Conservation (phyloP, 768 basidiomycete species). For the Pulveroboletus sp. region DNA sequence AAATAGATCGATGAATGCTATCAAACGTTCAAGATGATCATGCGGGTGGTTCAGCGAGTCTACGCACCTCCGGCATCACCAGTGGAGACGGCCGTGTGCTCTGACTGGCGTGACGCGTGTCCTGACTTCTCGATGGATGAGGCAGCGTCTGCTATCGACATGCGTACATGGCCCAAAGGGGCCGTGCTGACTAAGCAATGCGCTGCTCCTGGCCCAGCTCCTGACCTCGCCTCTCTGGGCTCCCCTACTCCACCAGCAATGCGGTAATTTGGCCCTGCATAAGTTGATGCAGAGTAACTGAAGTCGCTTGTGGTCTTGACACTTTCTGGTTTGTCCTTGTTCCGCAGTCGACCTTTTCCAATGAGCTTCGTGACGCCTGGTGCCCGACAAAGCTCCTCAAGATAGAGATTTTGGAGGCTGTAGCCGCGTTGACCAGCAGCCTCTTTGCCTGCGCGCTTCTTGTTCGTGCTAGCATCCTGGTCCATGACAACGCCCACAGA, state of each 20-base stretch:
- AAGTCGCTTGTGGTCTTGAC: constrained; percentile 1
- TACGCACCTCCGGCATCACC: background rate
- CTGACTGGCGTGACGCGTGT: too few species aligned
- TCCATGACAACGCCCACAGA: background rate
- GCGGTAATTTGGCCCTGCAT: background rate
- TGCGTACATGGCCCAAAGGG: too few species aligned
- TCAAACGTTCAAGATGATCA: background rate
- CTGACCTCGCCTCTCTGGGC: too few species aligned
- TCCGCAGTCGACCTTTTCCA: background rate
- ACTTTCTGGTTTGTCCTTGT: background rate
- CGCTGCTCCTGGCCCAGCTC: too few species aligned
- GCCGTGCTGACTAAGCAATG: too few species aligned
- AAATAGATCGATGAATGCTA: constrained; percentile 1
- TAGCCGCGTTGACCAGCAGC: background rate
- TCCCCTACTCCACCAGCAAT: too few species aligned
- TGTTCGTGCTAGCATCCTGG: constrained; percentile 1
- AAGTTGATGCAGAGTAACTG: background rate
- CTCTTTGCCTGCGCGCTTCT: constrained; percentile 2
- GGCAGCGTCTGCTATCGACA: too few species aligned
- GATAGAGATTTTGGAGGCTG: background rate
- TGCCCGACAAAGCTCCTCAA: background rate
- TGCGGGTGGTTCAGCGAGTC: too few species aligned
- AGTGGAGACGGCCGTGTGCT: too few species aligned
- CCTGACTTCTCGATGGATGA: too few species aligned
- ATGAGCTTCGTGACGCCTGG: background rate